Percentiles rank a stretch among this genome's conserved stretches.
Evolutionary conservation across 805 yeast species (phyloP).

Genomic region (Diddensiella caesifluorescens): DNA sequence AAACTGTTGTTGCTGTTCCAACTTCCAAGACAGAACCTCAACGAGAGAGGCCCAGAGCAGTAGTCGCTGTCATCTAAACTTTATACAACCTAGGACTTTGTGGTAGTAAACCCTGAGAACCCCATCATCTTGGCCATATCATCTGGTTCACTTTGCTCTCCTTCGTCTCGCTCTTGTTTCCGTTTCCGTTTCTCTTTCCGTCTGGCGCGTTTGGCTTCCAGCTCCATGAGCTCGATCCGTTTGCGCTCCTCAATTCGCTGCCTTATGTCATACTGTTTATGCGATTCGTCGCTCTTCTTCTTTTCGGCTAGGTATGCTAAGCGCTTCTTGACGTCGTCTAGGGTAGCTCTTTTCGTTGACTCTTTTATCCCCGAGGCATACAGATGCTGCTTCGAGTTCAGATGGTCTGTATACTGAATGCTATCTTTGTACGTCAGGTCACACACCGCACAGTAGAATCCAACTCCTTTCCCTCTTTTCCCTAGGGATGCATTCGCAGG

Average conservation of each 20-base stretch:
- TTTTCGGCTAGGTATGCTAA: constrained; percentile 35
- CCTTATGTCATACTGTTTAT: constrained; percentile 32
- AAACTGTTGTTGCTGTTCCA: no score
- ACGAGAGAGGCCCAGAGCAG: no score
- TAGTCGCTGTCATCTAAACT: no score
- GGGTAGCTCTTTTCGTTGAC: constrained; percentile 38
- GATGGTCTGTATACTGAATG: constrained; percentile 74
- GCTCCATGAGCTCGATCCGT: constrained; percentile 36
- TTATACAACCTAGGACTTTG: no score
- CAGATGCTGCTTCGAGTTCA: constrained; percentile 63
- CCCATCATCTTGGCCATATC: constrained; percentile 48
- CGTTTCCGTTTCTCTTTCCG: constrained; percentile 18
- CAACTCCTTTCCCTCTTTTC: constrained; percentile 57
- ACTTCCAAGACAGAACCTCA: no score
- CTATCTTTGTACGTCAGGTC: constrained; percentile 78
- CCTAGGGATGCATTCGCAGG: constrained; percentile 33
- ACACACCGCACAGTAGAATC: constrained; percentile 81
- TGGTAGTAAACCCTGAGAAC: constrained; percentile 48
- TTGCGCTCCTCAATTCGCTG: constrained; percentile 40
- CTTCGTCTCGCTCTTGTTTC: constrained; percentile 10
- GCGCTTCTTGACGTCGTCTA: constrained; percentile 44
- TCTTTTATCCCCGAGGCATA: constrained; percentile 34
- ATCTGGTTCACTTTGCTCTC: constrained; percentile 27
- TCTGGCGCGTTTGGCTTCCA: constrained; percentile 28
- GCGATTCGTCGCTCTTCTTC: constrained; percentile 22